phyloP scores from a whole-genome alignment of 108 stramenopile genomes.

The Cylindrotheca closterium region DNA sequence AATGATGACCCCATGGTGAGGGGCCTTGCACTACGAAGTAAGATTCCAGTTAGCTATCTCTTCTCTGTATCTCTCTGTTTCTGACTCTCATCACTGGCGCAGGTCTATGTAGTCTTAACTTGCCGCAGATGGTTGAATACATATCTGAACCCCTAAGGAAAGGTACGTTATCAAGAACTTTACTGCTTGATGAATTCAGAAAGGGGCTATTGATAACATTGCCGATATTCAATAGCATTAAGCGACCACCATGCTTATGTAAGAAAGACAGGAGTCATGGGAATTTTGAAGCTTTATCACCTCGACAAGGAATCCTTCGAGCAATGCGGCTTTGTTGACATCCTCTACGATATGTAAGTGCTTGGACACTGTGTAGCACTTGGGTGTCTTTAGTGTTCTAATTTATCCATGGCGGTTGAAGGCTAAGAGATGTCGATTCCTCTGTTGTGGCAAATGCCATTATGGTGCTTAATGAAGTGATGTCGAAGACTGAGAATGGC shows the following conservation, averaged over 20 bases:
- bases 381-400: background rate
- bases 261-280: slow-evolving; percentile 98
- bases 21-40: slow-evolving; percentile 94
- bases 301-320: slow-evolving; percentile 84
- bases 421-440: slow-evolving; percentile 91
- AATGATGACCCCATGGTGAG: slow-evolving; percentile 99
- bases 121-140: slow-evolving; percentile 98
- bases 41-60: no score
- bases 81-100: no score
- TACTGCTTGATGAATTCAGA: no score
- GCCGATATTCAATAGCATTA: no score
- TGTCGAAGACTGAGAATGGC: slow-evolving; percentile 80
- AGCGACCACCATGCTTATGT: slow-evolving; percentile 95
- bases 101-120: slow-evolving; percentile 87
- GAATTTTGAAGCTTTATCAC: slow-evolving; percentile 94
- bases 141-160: slow-evolving; percentile 83
- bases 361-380: background rate
- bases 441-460: slow-evolving; percentile 95
- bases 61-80: no score
- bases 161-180: no score
- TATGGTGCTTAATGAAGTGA: slow-evolving; percentile 94
- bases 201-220: no score
- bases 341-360: slow-evolving; percentile 88
- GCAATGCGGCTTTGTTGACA: slow-evolving; percentile 83
- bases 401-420: background rate